Conservation (phyloP, 257 asterid genomes). For the Verbascum thapsus region DNA sequence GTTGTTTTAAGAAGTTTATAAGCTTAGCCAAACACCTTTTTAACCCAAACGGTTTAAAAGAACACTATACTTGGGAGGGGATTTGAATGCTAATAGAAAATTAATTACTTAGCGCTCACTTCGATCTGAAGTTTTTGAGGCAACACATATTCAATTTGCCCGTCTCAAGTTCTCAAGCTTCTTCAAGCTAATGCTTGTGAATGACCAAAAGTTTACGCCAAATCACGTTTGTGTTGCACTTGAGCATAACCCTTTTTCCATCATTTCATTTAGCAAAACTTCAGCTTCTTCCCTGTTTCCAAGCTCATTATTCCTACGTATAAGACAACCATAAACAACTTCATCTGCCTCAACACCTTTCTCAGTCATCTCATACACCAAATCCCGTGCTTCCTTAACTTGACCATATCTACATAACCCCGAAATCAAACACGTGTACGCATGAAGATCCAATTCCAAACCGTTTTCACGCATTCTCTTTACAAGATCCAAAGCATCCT, state of each 20-base stretch:
- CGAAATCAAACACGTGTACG: slow-evolving; percentile 72
- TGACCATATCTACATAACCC: slow-evolving; percentile 72
- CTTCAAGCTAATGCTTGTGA: slow-evolving; percentile 26
- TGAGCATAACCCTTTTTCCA: slow-evolving; percentile 47
- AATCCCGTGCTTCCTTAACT: slow-evolving; percentile 58
- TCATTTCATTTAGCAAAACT: slow-evolving; percentile 67
- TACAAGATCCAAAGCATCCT: slow-evolving; percentile 67
- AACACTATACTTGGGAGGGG: slow-evolving; percentile 11
- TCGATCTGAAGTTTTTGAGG: slow-evolving; percentile 22
- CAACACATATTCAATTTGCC: slow-evolving; percentile 14
- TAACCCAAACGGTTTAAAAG: no score
- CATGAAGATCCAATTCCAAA: slow-evolving; percentile 72
- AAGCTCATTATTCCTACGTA: slow-evolving; percentile 63
- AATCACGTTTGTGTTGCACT: slow-evolving; percentile 41
- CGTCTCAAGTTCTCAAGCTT: slow-evolving; percentile 25
- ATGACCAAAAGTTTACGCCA: slow-evolving; percentile 22
- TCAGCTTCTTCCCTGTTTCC: slow-evolving; percentile 66
- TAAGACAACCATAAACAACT: slow-evolving; percentile 68
- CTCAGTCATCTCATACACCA: slow-evolving; percentile 74
- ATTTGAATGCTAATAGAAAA: slow-evolving; percentile 5
- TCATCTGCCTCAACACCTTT: slow-evolving; percentile 74
- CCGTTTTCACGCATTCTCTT: slow-evolving; percentile 64
- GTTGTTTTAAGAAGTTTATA: no score
- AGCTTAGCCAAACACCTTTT: no score
- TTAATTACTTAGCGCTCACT: slow-evolving; percentile 26